Conservation (phyloP, 176 grass and related monocot species). For the Juncus inflexus region DNA sequence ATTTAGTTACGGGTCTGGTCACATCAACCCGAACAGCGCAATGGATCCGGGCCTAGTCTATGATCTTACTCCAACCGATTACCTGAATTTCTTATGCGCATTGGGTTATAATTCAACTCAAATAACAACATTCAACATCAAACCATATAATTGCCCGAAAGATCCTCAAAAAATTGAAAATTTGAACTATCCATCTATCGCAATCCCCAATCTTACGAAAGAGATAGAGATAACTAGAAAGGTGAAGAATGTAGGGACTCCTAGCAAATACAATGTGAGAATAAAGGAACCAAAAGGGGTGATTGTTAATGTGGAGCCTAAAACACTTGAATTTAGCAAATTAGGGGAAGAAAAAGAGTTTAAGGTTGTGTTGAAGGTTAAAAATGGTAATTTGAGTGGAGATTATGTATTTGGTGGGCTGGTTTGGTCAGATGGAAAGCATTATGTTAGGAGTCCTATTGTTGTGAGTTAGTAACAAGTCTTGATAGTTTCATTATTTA, state of each 20-base stretch:
- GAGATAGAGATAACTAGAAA: conserved; percentile 37
- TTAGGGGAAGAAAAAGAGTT: conserved; percentile 48
- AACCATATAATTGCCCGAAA: conserved; percentile 37
- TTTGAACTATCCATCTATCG: conserved; percentile 83
- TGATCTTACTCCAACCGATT: conserved; percentile 48
- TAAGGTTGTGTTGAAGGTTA: conserved; percentile 51
- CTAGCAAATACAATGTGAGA: conserved; percentile 41
- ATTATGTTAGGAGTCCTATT: conserved; percentile 62
- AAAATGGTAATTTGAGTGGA: conserved; percentile 9
- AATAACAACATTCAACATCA: conserved; percentile 42
- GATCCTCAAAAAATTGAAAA: conserved; percentile 35
- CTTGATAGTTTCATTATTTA: background rate
- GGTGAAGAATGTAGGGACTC: conserved; percentile 60
- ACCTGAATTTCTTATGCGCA: conserved; percentile 71
- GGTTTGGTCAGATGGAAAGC: conserved; percentile 68
- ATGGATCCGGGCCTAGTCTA: conserved; percentile 87
- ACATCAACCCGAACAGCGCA: conserved; percentile 65
- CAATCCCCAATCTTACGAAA: conserved; percentile 50
- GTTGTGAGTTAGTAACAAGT: conserved; percentile 31
- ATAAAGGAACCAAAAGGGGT: conserved; percentile 48
- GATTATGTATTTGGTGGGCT: conserved; percentile 70
- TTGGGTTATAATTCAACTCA: conserved; percentile 74
- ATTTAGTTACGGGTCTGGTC: conserved; percentile 83
- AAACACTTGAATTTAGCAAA: conserved; percentile 48
- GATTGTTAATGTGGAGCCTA: conserved; percentile 57